Evolutionary conservation across 352 stramenopile species (phyloP).

Genomic region (Phytophthora brassicae): DNA sequence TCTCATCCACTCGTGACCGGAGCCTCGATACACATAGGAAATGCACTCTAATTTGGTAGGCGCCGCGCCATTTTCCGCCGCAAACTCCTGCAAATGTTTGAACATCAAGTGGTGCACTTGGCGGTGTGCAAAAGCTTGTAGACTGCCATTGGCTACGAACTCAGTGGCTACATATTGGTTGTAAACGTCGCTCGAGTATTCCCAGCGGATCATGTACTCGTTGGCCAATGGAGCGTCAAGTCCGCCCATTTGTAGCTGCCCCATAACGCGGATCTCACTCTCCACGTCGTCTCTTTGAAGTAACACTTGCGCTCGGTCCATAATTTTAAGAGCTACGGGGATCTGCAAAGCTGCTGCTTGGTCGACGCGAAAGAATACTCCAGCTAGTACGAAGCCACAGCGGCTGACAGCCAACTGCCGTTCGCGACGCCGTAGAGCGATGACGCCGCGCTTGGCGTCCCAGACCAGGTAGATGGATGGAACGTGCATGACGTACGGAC

Average conservation of each 20-base stretch:
- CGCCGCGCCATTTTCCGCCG: slow-evolving; percentile 49
- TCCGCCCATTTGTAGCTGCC: slow-evolving; percentile 71
- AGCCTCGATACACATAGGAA: slow-evolving; percentile 71
- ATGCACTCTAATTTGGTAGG: slow-evolving; percentile 82
- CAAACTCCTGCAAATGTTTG: slow-evolving; percentile 69
- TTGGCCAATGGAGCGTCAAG: slow-evolving; percentile 73
- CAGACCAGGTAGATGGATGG: slow-evolving; percentile 67
- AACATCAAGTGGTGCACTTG: slow-evolving; percentile 72
- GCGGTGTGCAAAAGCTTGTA: slow-evolving; percentile 72
- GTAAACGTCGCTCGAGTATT: slow-evolving; percentile 63
- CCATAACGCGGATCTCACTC: slow-evolving; percentile 81
- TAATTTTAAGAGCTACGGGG: slow-evolving; percentile 78
- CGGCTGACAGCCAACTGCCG: slow-evolving; percentile 71
- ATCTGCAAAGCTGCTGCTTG: slow-evolving; percentile 47
- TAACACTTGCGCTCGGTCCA: slow-evolving; percentile 72
- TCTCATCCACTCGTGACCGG: slow-evolving; percentile 79
- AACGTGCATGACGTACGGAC: slow-evolving; percentile 65
- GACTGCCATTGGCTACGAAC: slow-evolving; percentile 77
- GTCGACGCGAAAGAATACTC: slow-evolving; percentile 69
- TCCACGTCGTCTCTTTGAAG: slow-evolving; percentile 81
- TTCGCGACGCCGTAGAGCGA: slow-evolving; percentile 71
- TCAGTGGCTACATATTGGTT: slow-evolving; percentile 87
- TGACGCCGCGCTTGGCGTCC: slow-evolving; percentile 65
- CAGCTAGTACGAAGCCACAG: slow-evolving; percentile 79
- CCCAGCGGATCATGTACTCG: slow-evolving; percentile 77